phyloP scores from a whole-genome alignment of 1,284 basidiomycete genomes.

The Retiboletus flavoniger region DNA sequence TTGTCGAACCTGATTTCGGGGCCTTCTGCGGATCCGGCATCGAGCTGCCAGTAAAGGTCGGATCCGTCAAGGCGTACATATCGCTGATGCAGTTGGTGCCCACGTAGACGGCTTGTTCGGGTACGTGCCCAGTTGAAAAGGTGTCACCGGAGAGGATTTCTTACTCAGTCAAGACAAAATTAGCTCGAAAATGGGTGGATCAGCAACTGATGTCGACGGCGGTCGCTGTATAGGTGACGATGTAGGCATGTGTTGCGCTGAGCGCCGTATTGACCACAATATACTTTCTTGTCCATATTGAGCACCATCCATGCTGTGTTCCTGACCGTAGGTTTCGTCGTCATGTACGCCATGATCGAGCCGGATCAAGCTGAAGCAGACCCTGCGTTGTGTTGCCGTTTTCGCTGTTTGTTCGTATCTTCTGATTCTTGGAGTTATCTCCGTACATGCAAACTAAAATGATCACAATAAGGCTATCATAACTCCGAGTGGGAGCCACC shows the following conservation, averaged over 20 bases:
- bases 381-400: too few relatives aligned
- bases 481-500: too few relatives aligned
- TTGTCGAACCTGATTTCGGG: constrained; percentile 97
- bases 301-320: too few relatives aligned
- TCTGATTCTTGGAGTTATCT: too few relatives aligned
- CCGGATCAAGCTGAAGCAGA: too few relatives aligned
- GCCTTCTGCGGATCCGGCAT: constrained; percentile 3
- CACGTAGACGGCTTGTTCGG: constrained; percentile 70
- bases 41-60: not conserved
- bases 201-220: constrained; percentile 88
- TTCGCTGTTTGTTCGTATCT: too few relatives aligned
- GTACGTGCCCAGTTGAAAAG: constrained; percentile 78
- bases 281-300: too few relatives aligned
- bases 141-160: constrained; percentile 60
- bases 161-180: constrained; percentile 66
- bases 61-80: not conserved
- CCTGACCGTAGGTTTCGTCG: too few relatives aligned
- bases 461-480: too few relatives aligned
- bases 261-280: too few relatives aligned
- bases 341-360: too few relatives aligned
- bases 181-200: constrained; percentile 1
- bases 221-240: constrained; percentile 78
- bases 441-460: too few relatives aligned
- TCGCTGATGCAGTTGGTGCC: constrained; percentile 41
- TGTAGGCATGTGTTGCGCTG: constrained; percentile 55